Base-by-base conservation (phyloP, 2,329 filamentous ascomycete genomes). In the Ambrosiella xylebori region DNA sequence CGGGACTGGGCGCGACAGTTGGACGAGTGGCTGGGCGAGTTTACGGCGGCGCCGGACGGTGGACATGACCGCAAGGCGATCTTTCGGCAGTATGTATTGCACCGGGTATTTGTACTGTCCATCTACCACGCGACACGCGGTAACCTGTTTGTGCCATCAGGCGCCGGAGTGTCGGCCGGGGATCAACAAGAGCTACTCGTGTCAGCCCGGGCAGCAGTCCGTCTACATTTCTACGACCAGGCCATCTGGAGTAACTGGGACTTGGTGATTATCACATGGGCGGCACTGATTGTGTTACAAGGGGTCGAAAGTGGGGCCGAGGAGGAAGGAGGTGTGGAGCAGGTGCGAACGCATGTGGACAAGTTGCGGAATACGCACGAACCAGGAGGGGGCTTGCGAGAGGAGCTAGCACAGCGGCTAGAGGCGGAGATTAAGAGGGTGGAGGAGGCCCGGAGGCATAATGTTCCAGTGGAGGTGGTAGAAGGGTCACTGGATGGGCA, bases 161-260 rank as follows among this genome's bases (percentile, higher is more conserved):
- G 68, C 0, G 68, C 68, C 45, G 69, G 65, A 51, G 67, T 69
- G 40, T 70, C 70, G 5, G 65, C 68, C 2, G 65, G 67, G 13
- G 71, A 73, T 57, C 69, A 71, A 53, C 68, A 71, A 36, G 71
- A 72, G 59, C 64, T 73, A 12, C 62, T 73, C 0, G 64, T 73
- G 1, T 73, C 71, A 1, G 71, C 71, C 1, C 64, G 71, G 12
- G 69, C 71, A 1, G 68, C 71, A 0, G 63, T 73, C 15, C 69
- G 68, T 59, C 62, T 73, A 1, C 71, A 72, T 49, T 65, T 68
- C 3, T 65, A 68, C n/a, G 71, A 73, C 56, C 63, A 67, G 19
- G 67, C 68, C 1, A 73, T 73, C 57, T 73, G 71, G 71, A 67
- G 70, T 3, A 73, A 73, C 50, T 73, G 69, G 67, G 71, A 73